Percentiles rank a stretch among this genome's conserved stretches.
phyloP scores from a whole-genome alignment of 306 rosid species.

The Sphenostylis stenocarpa region DNA sequence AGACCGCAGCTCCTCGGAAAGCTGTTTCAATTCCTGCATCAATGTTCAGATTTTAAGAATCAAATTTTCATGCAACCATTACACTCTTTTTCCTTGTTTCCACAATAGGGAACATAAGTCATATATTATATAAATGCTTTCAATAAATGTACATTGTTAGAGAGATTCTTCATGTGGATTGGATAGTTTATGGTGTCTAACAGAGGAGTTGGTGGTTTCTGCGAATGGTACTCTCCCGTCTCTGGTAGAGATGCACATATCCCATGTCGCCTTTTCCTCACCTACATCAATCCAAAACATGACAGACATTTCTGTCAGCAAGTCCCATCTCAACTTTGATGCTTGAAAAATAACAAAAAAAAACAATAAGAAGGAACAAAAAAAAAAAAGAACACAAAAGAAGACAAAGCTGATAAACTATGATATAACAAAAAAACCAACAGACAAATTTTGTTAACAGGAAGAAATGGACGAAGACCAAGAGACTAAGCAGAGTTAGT shows the following conservation, averaged over 20 bases:
- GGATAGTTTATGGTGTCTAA: constrained; percentile 90
- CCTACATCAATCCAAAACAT: constrained; percentile 47
- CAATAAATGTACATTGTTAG: constrained; percentile 59
- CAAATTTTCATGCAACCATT: not conserved
- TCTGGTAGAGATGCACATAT: constrained; percentile 72
- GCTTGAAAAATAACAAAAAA: constrained; percentile 9
- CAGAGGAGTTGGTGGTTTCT: constrained; percentile 84
- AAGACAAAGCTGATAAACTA: not conserved
- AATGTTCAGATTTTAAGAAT: not conserved
- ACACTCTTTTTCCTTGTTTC: not conserved
- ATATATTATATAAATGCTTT: not conserved
- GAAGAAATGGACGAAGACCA: not conserved
- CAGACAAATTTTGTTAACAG: not conserved
- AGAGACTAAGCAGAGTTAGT: not conserved
- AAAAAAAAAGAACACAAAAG: not conserved
- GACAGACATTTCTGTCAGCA: constrained; percentile 35
- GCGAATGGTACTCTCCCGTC: constrained; percentile 58
- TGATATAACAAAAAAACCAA: not conserved
- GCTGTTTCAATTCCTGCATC: constrained; percentile 77
- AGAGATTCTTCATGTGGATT: constrained; percentile 89
- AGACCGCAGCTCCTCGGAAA: constrained; percentile 78
- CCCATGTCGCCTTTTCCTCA: constrained; percentile 52
- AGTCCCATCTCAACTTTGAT: not conserved
- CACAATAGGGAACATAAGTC: not conserved
- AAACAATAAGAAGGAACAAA: not conserved